Conservation (phyloP, 2,329 filamentous ascomycete species). For the Pseudocercospora cruenta region DNA sequence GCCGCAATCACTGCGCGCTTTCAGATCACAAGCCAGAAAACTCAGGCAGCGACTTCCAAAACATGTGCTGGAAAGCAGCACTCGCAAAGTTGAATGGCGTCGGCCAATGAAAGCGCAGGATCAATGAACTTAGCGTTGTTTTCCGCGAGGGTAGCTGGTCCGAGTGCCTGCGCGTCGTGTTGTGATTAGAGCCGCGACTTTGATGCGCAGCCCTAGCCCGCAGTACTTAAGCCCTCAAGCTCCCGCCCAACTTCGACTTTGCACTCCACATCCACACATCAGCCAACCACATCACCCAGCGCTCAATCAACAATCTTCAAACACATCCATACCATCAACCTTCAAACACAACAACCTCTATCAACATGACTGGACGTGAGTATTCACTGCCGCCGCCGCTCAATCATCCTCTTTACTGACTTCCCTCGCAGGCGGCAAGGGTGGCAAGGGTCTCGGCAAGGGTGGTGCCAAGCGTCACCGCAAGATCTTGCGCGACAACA, state of each 20-base stretch:
- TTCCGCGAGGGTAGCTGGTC: slow-evolving; percentile 6
- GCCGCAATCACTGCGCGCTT: background rate
- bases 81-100: background rate
- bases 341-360: slow-evolving; percentile 34
- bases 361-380: slow-evolving; percentile 58
- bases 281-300: slow-evolving; percentile 31
- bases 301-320: slow-evolving; percentile 29
- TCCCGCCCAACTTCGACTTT: slow-evolving; percentile 7
- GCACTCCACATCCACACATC: slow-evolving; percentile 30
- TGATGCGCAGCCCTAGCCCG: slow-evolving; percentile 11
- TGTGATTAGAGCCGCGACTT: slow-evolving; percentile 18
- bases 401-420: slow-evolving; percentile 33
- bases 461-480: slow-evolving; percentile 40
- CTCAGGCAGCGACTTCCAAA: slow-evolving; percentile 9
- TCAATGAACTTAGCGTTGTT: slow-evolving; percentile 3
- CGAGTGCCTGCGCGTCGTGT: slow-evolving; percentile 13
- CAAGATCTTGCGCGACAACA: slow-evolving; percentile 98
- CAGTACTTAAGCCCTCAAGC: slow-evolving; percentile 14
- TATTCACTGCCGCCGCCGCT: slow-evolving; percentile 31
- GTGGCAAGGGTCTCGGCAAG: slow-evolving; percentile 88
- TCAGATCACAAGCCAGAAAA: slow-evolving; percentile 10
- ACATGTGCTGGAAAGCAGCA: slow-evolving; percentile 16
- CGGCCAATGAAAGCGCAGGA: slow-evolving; percentile 12
- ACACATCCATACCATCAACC: slow-evolving; percentile 31
- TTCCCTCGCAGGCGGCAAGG: slow-evolving; percentile 74